These are phyloP conservation scores for Viscum album DNA, from an alignment of 177 flowering plant genomes.

Conservation along the genomic window DNA sequence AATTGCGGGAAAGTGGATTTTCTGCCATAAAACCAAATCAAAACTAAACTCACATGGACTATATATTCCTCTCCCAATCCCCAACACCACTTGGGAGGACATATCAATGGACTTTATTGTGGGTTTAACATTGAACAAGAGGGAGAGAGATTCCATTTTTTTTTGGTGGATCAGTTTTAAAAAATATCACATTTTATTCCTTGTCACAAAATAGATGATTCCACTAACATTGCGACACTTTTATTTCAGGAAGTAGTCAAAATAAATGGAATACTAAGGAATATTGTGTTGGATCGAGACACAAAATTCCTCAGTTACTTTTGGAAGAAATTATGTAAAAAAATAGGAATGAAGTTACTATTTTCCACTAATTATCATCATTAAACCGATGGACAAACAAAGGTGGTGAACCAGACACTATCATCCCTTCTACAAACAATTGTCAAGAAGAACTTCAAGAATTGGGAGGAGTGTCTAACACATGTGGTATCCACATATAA, in stretches of 20 bases:
- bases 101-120: neutral
- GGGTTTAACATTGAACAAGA: neutral
- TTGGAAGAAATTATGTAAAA: neutral
- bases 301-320: neutral
- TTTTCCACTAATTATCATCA: neutral
- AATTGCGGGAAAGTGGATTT: neutral
- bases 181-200: neutral
- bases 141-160: neutral
- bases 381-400: conserved; percentile 1
- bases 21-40: neutral
- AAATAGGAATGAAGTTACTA: neutral
- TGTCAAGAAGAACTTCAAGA: too few species aligned
- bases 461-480: too few species aligned
- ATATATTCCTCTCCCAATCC: neutral
- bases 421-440: too few species aligned
- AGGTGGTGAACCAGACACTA: neutral
- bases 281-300: neutral
- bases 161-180: neutral
- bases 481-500: neutral
- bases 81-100: neutral
- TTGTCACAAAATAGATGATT: neutral
- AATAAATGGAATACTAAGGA: neutral
- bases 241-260: neutral
- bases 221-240: neutral
- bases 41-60: neutral